A percentile compares a stretch with the other conserved stretches of the same genome.
Conservation (phyloP, 2,329 filamentous ascomycete genomes). For the Chrysosporium keratinophilum region DNA sequence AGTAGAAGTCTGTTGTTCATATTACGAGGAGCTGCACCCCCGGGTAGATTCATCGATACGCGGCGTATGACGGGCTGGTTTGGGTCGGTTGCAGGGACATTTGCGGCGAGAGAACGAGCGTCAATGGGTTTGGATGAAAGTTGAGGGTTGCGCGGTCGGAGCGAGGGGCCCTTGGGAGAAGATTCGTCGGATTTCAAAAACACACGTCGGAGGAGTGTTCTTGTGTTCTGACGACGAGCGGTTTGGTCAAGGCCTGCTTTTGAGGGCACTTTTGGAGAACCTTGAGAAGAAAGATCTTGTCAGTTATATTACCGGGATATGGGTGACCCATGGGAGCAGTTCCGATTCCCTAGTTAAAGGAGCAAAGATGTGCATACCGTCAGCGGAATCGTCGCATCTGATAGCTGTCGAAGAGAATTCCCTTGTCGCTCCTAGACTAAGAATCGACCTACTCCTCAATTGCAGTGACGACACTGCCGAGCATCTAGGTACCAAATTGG, state of each 20-base stretch:
- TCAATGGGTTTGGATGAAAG: not conserved
- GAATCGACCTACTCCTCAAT: not conserved
- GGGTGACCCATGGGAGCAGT: not conserved
- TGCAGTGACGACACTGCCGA: not conserved
- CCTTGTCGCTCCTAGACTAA: not conserved
- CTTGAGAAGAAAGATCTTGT: not conserved
- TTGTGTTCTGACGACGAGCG: constrained; percentile 7
- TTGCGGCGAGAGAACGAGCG: constrained; percentile 2
- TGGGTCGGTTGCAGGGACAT: not conserved
- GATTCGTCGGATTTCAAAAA: not conserved
- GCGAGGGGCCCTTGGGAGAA: not conserved
- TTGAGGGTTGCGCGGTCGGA: not conserved
- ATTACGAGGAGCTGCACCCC: not conserved
- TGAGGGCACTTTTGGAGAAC: not conserved
- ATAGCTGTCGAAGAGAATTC: constrained; percentile 3
- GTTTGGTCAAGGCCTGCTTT: constrained; percentile 3
- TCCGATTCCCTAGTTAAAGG: too few relatives aligned
- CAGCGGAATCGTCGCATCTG: not conserved
- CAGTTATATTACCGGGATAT: not conserved
- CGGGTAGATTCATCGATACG: constrained; percentile 4
- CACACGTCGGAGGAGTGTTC: not conserved
- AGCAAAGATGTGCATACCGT: constrained; percentile 4
- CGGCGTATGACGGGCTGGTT: not conserved
- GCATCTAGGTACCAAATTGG: not conserved
- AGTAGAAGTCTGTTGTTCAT: not conserved